phyloP scores from a whole-genome alignment of 139 green algal genomes.

The Chlamydomonas sp. region DNA sequence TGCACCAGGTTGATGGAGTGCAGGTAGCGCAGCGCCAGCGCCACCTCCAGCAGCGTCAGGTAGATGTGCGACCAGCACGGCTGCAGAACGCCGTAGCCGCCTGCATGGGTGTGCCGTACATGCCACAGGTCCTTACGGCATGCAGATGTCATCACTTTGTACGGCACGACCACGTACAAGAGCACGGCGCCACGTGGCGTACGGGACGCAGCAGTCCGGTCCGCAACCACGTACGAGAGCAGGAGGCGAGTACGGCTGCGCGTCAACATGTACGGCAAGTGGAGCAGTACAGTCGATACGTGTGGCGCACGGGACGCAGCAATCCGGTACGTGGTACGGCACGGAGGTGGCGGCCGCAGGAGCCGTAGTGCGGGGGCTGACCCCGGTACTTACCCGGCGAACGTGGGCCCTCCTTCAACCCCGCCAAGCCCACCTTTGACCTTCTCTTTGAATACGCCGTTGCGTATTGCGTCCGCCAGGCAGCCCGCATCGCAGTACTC shows the following conservation, averaged over 20 bases:
- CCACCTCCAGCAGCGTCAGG: conserved; percentile 58
- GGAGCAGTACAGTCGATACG: too few species aligned
- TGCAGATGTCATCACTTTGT: too few species aligned
- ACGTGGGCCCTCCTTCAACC: too few species aligned
- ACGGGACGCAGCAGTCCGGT: too few species aligned
- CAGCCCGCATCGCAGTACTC: conserved; percentile 51
- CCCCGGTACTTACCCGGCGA: too few species aligned
- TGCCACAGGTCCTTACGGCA: too few species aligned
- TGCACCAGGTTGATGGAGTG: conserved; percentile 73
- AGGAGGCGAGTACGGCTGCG: too few species aligned
- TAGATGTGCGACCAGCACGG: conserved; percentile 37
- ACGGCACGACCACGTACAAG: too few species aligned
- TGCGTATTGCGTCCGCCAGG: conserved; percentile 45
- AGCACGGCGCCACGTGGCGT: too few species aligned
- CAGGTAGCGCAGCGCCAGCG: conserved; percentile 61
- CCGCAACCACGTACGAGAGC: too few species aligned
- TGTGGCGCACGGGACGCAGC: too few species aligned
- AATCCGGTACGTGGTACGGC: not conserved
- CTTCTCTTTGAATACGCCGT: conserved; percentile 35
- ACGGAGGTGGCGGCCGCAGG: not conserved
- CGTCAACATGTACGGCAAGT: too few species aligned
- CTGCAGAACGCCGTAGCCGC: conserved; percentile 23
- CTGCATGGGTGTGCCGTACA: not conserved
- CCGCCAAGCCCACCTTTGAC: conserved; percentile 15
- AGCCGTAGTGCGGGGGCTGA: not conserved